These are phyloP conservation scores for Andrographis paniculata DNA, from an alignment of 305 asterid species.

Conservation along the genomic window DNA sequence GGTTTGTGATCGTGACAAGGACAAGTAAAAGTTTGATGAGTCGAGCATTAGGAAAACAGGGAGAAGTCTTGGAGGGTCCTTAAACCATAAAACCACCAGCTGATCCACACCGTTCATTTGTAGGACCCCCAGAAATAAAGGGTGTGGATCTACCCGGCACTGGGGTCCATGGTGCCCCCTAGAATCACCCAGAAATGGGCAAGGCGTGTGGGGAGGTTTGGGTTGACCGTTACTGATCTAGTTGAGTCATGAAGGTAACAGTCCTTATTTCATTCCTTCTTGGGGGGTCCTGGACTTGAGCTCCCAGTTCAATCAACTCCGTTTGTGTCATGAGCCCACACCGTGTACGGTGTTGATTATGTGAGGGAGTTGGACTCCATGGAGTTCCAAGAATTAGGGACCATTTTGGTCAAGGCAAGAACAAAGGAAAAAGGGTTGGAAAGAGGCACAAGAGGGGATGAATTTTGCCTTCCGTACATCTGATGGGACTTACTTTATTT, in stretches of 20 bases:
- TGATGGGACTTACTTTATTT: too few species aligned
- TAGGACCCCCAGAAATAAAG: too few species aligned
- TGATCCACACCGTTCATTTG: too few species aligned
- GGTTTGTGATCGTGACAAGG: not conserved
- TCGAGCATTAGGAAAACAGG: not conserved
- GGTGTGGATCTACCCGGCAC: too few species aligned
- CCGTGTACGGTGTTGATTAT: not conserved
- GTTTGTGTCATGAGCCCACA: slow-evolving; percentile 6
- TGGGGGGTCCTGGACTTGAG: not conserved
- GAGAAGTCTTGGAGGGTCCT: too few species aligned
- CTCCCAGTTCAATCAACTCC: slow-evolving; percentile 6
- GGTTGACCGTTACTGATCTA: slow-evolving; percentile 26
- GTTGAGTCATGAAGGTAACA: slow-evolving; percentile 10
- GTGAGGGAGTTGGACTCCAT: too few species aligned
- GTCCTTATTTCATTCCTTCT: too few species aligned
- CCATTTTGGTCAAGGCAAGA: too few species aligned
- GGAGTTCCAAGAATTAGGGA: too few species aligned
- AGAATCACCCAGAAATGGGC: not conserved
- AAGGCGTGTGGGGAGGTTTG: slow-evolving; percentile 17
- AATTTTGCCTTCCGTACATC: slow-evolving; percentile 20
- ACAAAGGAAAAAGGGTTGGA: not conserved
- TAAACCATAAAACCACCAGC: too few species aligned
- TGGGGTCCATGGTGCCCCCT: too few species aligned
- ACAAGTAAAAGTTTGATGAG: not conserved
- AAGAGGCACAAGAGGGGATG: slow-evolving; percentile 16